Percentiles rank a stretch among this genome's conserved stretches.
Evolutionary conservation across 139 green algal genomes (phyloP).

Genomic region (Tetraselmis striata): DNA sequence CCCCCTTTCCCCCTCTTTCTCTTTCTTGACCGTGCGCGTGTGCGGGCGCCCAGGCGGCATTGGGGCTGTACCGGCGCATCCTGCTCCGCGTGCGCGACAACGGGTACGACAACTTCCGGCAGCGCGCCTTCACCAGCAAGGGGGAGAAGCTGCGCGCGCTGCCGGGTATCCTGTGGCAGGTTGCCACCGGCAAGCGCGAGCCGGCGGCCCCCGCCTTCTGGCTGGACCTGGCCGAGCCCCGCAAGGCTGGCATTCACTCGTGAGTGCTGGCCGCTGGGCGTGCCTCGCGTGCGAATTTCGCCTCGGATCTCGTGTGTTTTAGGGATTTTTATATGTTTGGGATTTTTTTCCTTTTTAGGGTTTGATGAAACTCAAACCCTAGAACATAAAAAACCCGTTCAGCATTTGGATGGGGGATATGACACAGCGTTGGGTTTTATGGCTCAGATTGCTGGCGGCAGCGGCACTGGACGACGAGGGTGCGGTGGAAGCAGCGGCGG

Average conservation of each 20-base stretch:
- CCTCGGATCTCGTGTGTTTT: too few relatives aligned
- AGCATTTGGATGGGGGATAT: too few relatives aligned
- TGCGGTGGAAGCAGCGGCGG: background rate
- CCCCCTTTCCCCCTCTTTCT: too few relatives aligned
- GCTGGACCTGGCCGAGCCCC: background rate
- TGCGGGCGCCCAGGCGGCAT: background rate
- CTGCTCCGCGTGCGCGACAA: background rate
- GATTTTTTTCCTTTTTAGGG: background rate
- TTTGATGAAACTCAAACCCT: too few relatives aligned
- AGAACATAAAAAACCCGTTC: too few relatives aligned
- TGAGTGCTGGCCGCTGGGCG: too few relatives aligned
- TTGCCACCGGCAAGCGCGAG: background rate
- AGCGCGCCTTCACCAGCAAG: background rate
- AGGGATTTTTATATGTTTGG: background rate
- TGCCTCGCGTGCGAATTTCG: too few relatives aligned
- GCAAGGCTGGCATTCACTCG: background rate
- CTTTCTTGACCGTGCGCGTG: too few relatives aligned
- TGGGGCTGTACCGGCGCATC: background rate
- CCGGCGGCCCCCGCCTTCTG: background rate
- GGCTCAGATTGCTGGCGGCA: background rate
- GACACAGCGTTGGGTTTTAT: background rate
- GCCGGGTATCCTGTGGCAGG: slow-evolving; percentile 5
- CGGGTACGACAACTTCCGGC: slow-evolving; percentile 2
- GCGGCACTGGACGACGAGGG: background rate
- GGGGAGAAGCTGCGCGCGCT: slow-evolving; percentile 33